Evolutionary conservation across 1,284 basidiomycete genomes (phyloP).

Genomic region (Cryptococcus sp.): DNA sequence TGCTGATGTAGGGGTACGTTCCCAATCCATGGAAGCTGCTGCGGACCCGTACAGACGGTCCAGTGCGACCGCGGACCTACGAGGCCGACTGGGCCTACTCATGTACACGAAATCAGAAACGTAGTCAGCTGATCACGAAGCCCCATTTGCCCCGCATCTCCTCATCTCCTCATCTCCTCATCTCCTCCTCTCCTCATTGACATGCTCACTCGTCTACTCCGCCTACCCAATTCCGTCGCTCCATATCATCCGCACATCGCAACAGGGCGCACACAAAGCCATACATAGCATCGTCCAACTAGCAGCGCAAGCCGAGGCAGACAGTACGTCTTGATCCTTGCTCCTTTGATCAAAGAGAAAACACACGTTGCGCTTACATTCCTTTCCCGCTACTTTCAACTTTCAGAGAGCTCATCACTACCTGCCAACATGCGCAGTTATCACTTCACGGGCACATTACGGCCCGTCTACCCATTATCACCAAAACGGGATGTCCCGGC

Average conservation of each 20-base stretch:
- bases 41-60: background rate
- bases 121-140: conserved; percentile 2
- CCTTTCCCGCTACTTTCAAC: background rate
- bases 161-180: too few species aligned
- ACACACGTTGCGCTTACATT: background rate
- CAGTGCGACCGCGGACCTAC: too few species aligned
- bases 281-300: conserved; percentile 52
- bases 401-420: conserved; percentile 41
- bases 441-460: conserved; percentile 51
- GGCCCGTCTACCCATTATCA: conserved; percentile 53
- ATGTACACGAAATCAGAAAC: background rate
- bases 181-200: too few species aligned
- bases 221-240: too few species aligned
- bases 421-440: conserved; percentile 49
- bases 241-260: conserved; percentile 2
- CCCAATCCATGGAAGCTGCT: background rate
- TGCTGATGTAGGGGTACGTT: conserved; percentile 29
- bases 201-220: too few species aligned
- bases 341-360: background rate
- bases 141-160: too few species aligned
- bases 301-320: conserved; percentile 40
- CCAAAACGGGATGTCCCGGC: conserved; percentile 46
- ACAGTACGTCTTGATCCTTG: conserved; percentile 28
- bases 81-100: background rate
- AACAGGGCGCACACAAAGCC: conserved; percentile 46